Evolutionary conservation across 352 stramenopile genomes (phyloP).

Genomic region (Phytophthora capsici): DNA sequence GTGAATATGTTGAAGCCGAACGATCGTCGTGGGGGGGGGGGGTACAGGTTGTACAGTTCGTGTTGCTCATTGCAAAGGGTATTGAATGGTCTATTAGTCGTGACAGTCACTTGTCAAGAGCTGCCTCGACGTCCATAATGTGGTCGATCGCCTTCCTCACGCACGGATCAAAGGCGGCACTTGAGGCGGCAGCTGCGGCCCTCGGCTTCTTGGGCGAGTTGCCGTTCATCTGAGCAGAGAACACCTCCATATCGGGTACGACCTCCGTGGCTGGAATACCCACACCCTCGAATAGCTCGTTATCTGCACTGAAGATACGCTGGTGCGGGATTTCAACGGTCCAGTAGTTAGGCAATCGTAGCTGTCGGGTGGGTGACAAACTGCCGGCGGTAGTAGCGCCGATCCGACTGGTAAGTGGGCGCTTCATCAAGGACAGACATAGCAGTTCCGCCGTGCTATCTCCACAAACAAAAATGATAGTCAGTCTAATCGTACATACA

Average conservation of each 20-base stretch:
- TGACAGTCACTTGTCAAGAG: conserved; percentile 6
- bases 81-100: not conserved
- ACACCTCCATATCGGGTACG: conserved; percentile 38
- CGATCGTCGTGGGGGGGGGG: not conserved
- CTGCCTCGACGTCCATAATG: conserved; percentile 63
- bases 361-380: conserved; percentile 63
- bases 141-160: conserved; percentile 75
- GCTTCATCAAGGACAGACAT: conserved; percentile 69
- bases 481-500: not conserved
- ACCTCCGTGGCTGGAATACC: conserved; percentile 67
- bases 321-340: conserved; percentile 81
- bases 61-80: no score
- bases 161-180: conserved; percentile 57
- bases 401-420: conserved; percentile 65
- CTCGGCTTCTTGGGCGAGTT: conserved; percentile 13
- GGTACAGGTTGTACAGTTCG: no score
- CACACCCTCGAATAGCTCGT: conserved; percentile 62
- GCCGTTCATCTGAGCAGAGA: conserved; percentile 19
- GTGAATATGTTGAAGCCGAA: not conserved
- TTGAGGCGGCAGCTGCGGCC: conserved; percentile 14
- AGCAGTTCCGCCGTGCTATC: conserved; percentile 75
- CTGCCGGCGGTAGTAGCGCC: conserved; percentile 64
- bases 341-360: conserved; percentile 87
- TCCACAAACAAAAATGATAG: conserved; percentile 3
- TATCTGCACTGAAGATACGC: conserved; percentile 70